Conservation (phyloP, 192 early-diverging fungal genomes). For the Cetraspora pellucida region DNA sequence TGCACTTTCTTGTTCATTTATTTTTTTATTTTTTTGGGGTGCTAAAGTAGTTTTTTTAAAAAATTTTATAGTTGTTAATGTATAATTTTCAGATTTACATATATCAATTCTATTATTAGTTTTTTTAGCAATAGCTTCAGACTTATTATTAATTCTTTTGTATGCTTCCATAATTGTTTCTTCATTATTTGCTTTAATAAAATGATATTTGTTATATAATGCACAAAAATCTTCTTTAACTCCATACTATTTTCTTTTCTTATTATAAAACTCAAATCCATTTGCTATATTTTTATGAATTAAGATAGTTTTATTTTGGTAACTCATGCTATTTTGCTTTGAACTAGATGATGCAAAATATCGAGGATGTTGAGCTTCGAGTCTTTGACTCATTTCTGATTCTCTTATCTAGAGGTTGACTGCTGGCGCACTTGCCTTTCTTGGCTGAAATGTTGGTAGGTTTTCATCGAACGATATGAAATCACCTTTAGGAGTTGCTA, state of each 20-base stretch:
- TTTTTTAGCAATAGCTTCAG: no score
- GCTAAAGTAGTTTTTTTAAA: no score
- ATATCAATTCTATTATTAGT: no score
- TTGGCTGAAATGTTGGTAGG: neutral
- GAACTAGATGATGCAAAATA: no score
- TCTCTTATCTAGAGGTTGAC: neutral
- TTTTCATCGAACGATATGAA: slow-evolving; percentile 26
- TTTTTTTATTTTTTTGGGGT: no score
- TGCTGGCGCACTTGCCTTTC: neutral
- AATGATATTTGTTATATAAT: no score
- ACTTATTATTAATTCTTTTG: no score
- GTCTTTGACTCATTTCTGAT: no score
- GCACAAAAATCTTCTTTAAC: neutral
- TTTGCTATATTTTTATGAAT: neutral
- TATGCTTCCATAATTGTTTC: neutral
- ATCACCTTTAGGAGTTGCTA: neutral
- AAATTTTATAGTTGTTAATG: no score
- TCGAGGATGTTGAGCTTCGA: no score
- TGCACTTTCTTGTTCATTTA: no score
- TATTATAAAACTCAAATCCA: slow-evolving; percentile 11
- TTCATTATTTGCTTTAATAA: slow-evolving; percentile 2
- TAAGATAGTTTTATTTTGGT: neutral
- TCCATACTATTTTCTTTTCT: neutral
- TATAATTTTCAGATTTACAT: no score
- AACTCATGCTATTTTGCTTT: neutral